Evolutionary conservation across 257 asterid species (phyloP), one percentile per base, ranked within the genome.

Genomic region (Plantago elongata): DNA sequence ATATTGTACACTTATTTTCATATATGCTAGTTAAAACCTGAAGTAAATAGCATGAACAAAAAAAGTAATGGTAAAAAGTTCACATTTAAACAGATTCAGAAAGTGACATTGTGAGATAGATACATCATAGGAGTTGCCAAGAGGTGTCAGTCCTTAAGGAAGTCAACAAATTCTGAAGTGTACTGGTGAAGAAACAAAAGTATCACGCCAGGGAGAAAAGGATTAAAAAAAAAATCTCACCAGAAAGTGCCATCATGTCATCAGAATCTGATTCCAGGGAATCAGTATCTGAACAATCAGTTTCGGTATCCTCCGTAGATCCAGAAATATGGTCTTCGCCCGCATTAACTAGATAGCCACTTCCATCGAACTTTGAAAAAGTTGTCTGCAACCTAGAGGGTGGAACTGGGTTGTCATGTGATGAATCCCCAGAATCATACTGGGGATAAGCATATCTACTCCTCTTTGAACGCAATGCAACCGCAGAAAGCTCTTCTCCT

Each of bases 231-330:
- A 60, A 68, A 45, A 54, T 47, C 69, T 74, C 47, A 91, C 98
- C 98, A 79, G 98, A 92, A 62, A 89, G 83, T 54, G 79, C 81
- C 70, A 73, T 73, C 84, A 84, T 65, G 16, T 84, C 87, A 5
- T 80, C 95, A 22, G 92, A 77, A 76, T 89, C 97, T 2, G 96
- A 86, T 57, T 89, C 95, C 72, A 72, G 52, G 61, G 97, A 84
- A 78, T 89, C 95, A 13, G 95, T 77, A 69, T 82, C 95, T 11
- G 92, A 85, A 75, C 95, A 81, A 81, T 93, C 99, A 18, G 97
- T 93, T 80, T 89, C 99, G 50, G 97, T 87, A 74, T 83, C 92
- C 76, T 93, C 97, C 7, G 91, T 79, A 57, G 96, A 85, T 10
- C 80, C 94, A 54, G 88, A 81, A 57, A 73, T 73, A 61, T 69